Evolutionary conservation across 2,329 filamentous ascomycete species (phyloP).

Genomic region (Aspergillus spinulosporus): DNA sequence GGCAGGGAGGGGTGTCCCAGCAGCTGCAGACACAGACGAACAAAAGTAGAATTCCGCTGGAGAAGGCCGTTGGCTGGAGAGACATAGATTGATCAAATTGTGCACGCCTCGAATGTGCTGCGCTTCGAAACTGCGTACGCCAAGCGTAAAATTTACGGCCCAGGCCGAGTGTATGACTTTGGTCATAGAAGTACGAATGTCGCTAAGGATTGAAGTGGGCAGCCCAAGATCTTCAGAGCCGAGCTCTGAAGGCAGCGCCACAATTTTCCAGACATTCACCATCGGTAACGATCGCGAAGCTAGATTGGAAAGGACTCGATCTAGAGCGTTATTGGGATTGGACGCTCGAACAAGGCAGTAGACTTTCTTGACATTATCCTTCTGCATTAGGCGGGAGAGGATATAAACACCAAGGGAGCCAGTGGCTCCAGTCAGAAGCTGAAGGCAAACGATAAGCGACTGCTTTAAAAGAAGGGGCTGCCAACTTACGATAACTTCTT

Average conservation of each 20-base stretch:
- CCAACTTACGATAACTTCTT: constrained; percentile 22
- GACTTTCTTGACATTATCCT: constrained; percentile 7
- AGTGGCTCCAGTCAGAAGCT: constrained; percentile 63
- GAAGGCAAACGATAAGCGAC: neutral
- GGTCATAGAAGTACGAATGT: constrained; percentile 48
- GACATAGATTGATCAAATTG: constrained; percentile 47
- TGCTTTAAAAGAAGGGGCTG: neutral
- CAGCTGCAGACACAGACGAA: constrained; percentile 52
- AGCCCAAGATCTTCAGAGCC: constrained; percentile 8
- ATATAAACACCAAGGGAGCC: constrained; percentile 66
- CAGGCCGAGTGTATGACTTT: constrained; percentile 64
- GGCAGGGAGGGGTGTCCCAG: constrained; percentile 31
- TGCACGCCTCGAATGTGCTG: constrained; percentile 55
- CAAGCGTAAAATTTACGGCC: constrained; percentile 65
- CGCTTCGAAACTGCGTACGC: constrained; percentile 56
- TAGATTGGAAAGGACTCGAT: constrained; percentile 15
- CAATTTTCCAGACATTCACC: constrained; percentile 12
- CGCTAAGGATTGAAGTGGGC: constrained; percentile 19
- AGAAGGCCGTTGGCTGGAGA: constrained; percentile 30
- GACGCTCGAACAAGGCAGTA: constrained; percentile 15
- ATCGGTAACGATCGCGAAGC: constrained; percentile 10
- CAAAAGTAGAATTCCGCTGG: constrained; percentile 52
- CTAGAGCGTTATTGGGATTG: constrained; percentile 1
- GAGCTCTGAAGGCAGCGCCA: constrained; percentile 8
- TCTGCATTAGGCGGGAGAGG: constrained; percentile 45